Percentiles rank a stretch among this genome's conserved stretches.
phyloP scores from a whole-genome alignment of 306 rosid genomes.

The Gastrolobium bilobum region DNA sequence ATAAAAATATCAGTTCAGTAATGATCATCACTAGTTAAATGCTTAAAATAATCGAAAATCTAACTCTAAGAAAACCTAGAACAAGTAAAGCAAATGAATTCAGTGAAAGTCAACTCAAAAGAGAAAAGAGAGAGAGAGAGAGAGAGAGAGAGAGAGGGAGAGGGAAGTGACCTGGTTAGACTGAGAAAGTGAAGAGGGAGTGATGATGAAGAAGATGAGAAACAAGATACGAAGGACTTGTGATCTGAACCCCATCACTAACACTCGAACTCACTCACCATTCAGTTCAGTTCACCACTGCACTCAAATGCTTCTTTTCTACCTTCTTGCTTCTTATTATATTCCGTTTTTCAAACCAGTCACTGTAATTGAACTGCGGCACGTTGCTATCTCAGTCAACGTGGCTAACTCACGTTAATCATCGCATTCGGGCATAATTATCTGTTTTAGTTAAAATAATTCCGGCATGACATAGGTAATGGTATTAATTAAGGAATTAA shows the following conservation, averaged over 20 bases:
- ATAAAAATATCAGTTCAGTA: background rate
- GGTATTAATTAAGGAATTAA: too few relatives aligned
- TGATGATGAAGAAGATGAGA: conserved; percentile 37
- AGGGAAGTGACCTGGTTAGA: conserved; percentile 64
- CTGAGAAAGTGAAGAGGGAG: conserved; percentile 51
- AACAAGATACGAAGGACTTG: background rate
- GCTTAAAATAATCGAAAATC: background rate
- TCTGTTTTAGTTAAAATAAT: too few relatives aligned
- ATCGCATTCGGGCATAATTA: too few relatives aligned
- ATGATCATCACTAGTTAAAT: background rate
- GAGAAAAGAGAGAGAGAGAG: background rate
- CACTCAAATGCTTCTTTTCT: too few relatives aligned
- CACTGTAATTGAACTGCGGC: too few relatives aligned
- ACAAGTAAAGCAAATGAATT: background rate
- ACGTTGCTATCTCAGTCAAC: too few relatives aligned
- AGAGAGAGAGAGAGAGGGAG: background rate
- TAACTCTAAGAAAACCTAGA: background rate
- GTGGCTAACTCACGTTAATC: too few relatives aligned
- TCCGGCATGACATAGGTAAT: too few relatives aligned
- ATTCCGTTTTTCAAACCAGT: too few relatives aligned
- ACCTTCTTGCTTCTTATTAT: too few relatives aligned
- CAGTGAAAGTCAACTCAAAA: conserved; percentile 24
- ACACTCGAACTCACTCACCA: background rate
- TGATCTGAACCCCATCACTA: conserved; percentile 15
- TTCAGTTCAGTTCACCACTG: too few relatives aligned